Evolutionary conservation across 164 flowering plant species (phyloP).

Genomic region (Houttuynia cordata): DNA sequence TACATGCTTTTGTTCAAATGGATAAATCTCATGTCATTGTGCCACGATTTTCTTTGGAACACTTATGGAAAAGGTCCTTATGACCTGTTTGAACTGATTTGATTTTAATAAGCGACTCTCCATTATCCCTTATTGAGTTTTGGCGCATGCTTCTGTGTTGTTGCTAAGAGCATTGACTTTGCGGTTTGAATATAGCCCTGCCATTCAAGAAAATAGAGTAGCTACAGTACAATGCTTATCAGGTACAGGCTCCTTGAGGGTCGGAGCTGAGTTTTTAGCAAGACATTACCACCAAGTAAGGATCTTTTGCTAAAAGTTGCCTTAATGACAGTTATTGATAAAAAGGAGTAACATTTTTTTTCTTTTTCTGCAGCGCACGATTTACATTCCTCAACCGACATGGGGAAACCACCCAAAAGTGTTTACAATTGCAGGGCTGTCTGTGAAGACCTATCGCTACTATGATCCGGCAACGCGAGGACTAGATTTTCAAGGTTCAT

Average conservation of each 20-base stretch:
- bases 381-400: slow-evolving; percentile 87
- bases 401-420: slow-evolving; percentile 98
- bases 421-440: slow-evolving; percentile 67
- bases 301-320: neutral
- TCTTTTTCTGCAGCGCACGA: slow-evolving; percentile 38
- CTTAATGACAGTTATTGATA: neutral
- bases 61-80: too few relatives aligned
- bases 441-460: slow-evolving; percentile 84
- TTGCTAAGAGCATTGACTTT: neutral
- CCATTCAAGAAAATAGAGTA: slow-evolving; percentile 76
- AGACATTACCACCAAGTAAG: slow-evolving; percentile 72
- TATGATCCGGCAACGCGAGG: slow-evolving; percentile 95
- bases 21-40: too few relatives aligned
- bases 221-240: slow-evolving; percentile 88
- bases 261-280: slow-evolving; percentile 91
- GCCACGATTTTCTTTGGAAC: too few relatives aligned
- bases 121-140: too few relatives aligned
- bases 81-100: too few relatives aligned
- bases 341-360: neutral
- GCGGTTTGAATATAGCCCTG: slow-evolving; percentile 41
- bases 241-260: slow-evolving; percentile 94
- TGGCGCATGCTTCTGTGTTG: neutral
- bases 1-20: too few relatives aligned
- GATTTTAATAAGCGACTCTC: too few relatives aligned
- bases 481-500: slow-evolving; percentile 67